Percentiles rank a stretch among this genome's conserved stretches.
Evolutionary conservation across 2,329 filamentous ascomycete genomes (phyloP).

Genomic region (Sodiomyces alkalinus): DNA sequence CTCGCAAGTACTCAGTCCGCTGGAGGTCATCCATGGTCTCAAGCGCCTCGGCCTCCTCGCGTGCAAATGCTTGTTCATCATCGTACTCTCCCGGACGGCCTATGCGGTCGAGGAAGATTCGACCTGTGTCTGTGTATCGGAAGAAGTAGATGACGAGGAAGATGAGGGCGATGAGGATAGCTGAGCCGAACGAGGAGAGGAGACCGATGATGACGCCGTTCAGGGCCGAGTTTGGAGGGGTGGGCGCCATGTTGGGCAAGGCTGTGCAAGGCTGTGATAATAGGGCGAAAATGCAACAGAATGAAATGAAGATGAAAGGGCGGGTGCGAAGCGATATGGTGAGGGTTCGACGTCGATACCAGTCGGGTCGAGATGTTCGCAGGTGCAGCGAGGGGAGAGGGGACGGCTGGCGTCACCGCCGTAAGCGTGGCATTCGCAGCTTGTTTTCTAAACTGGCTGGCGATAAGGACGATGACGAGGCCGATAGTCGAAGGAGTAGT

Average conservation of each 20-base stretch:
- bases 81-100: conserved; percentile 92
- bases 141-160: conserved; percentile 85
- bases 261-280: no score
- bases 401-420: conserved; percentile 10
- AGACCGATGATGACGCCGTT: conserved; percentile 88
- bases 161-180: conserved; percentile 65
- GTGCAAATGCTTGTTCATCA: conserved; percentile 86
- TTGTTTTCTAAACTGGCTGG: conserved; percentile 1
- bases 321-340: background rate
- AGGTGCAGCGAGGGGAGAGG: no score
- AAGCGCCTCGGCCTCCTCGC: conserved; percentile 88
- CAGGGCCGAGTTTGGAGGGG: conserved; percentile 29
- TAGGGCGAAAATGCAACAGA: background rate
- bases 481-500: background rate
- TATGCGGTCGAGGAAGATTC: conserved; percentile 87
- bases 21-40: conserved; percentile 92
- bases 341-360: conserved; percentile 1
- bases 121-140: conserved; percentile 71
- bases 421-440: conserved; percentile 7
- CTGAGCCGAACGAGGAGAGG: conserved; percentile 85
- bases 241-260: conserved; percentile 5
- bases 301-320: background rate
- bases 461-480: no score
- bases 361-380: conserved; percentile 4
- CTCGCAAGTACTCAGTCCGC: conserved; percentile 77